A percentile compares a stretch with the other conserved stretches of the same genome.
Evolutionary conservation across 2,329 filamentous ascomycete genomes (phyloP).

Genomic region (Aspergillus sp.): DNA sequence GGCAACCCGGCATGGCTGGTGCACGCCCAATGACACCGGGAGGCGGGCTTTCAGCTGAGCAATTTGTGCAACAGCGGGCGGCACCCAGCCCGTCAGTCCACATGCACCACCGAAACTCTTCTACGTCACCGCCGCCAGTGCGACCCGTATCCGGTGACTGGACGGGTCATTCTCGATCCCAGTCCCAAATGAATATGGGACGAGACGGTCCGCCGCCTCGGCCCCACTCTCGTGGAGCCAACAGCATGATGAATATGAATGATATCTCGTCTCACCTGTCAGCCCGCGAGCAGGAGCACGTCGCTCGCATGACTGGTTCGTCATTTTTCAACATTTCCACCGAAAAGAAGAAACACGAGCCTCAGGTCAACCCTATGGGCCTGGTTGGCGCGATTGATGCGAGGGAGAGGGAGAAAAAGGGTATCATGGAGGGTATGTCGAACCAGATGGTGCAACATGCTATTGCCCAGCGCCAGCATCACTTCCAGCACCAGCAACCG

Average conservation of each 20-base stretch:
- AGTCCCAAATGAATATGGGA: slow-evolving; percentile 32
- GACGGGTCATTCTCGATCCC: slow-evolving; percentile 32
- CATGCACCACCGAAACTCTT: slow-evolving; percentile 62
- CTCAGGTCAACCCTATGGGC: slow-evolving; percentile 54
- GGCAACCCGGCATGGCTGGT: slow-evolving; percentile 69
- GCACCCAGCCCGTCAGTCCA: slow-evolving; percentile 57
- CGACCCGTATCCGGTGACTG: slow-evolving; percentile 41
- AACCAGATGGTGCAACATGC: slow-evolving; percentile 72
- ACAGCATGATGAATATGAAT: slow-evolving; percentile 49
- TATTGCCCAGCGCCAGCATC: slow-evolving; percentile 67
- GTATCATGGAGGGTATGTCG: slow-evolving; percentile 67
- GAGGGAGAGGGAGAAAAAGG: slow-evolving; percentile 73
- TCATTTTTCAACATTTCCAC: slow-evolving; percentile 69
- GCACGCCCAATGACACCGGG: slow-evolving; percentile 49
- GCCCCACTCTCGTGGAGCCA: slow-evolving; percentile 58
- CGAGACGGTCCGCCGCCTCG: slow-evolving; percentile 24
- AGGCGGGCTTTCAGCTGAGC: slow-evolving; percentile 69
- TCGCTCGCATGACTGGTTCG: slow-evolving; percentile 77
- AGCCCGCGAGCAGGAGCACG: slow-evolving; percentile 82
- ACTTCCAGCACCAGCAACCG: slow-evolving; percentile 41
- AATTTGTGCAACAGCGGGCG: slow-evolving; percentile 79
- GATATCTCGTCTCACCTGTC: slow-evolving; percentile 65
- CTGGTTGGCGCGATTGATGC: slow-evolving; percentile 78
- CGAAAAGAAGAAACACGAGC: slow-evolving; percentile 52
- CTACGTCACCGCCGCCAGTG: slow-evolving; percentile 44